Conservation (phyloP, 345 rosid genomes). For the Eucalyptus globulus region DNA sequence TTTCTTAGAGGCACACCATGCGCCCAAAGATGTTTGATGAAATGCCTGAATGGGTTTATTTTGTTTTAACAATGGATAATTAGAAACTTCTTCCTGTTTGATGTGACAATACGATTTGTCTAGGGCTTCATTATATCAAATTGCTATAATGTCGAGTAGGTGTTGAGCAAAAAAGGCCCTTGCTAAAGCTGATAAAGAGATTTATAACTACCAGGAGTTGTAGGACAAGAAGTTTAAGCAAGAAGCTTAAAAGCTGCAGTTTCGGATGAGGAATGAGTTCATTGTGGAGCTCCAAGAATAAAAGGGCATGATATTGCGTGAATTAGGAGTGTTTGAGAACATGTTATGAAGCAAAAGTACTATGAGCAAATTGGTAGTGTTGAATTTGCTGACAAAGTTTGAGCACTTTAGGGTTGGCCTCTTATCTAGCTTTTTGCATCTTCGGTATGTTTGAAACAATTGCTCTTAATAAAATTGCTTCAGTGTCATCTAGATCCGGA, state of each 20-base stretch:
- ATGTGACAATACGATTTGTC: background rate
- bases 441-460: fast-evolving
- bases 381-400: background rate
- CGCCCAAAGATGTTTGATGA: constrained; percentile 7
- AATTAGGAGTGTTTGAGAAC: background rate
- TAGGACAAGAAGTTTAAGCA: constrained; percentile 53
- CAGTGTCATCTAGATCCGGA: background rate
- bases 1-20: fast-evolving
- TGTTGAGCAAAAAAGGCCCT: constrained; percentile 52
- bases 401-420: background rate
- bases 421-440: too few species aligned
- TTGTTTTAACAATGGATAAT: background rate
- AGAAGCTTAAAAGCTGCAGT: constrained; percentile 60
- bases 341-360: background rate
- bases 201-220: background rate
- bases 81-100: background rate
- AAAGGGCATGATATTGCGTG: constrained; percentile 54
- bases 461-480: background rate
- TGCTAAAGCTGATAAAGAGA: constrained; percentile 36
- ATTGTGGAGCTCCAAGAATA: constrained; percentile 62
- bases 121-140: constrained; percentile 44
- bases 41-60: background rate
- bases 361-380: background rate
- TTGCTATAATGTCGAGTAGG: constrained; percentile 26
- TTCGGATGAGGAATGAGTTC: constrained; percentile 80